Evolutionary conservation across 2,329 filamentous ascomycete species (phyloP).

Genomic region (Aspergillus awamori): DNA sequence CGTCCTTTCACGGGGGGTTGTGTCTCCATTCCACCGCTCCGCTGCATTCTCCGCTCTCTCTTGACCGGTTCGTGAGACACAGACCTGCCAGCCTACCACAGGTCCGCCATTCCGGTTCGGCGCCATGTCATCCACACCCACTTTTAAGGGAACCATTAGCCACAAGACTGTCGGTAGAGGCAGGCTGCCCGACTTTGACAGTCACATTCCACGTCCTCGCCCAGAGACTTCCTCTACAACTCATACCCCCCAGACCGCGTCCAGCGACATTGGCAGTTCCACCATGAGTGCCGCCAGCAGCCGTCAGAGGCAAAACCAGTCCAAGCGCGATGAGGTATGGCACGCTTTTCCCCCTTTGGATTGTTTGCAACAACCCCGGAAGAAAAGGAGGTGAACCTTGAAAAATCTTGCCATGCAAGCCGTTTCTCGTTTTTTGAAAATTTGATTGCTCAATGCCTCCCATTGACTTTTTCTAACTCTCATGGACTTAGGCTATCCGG

Average conservation of each 20-base stretch:
- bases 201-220: constrained; percentile 64
- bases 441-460: not conserved
- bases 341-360: constrained; percentile 3
- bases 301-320: constrained; percentile 90
- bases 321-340: constrained; percentile 92
- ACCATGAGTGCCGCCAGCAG: constrained; percentile 86
- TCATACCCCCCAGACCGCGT: constrained; percentile 42
- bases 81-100: constrained; percentile 12
- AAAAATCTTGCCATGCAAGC: not conserved
- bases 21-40: constrained; percentile 12
- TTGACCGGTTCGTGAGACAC: constrained; percentile 27
- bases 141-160: constrained; percentile 59
- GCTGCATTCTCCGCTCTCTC: constrained; percentile 20
- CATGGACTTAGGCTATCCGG: constrained; percentile 75
- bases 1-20: not conserved
- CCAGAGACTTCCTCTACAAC: constrained; percentile 49
- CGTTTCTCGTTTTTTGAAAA: not conserved
- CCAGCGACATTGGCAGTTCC: constrained; percentile 61
- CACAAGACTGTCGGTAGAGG: constrained; percentile 56
- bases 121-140: constrained; percentile 61
- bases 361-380: not conserved
- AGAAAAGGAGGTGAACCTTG: not conserved
- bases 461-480: constrained; percentile 13
- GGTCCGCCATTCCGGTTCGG: constrained; percentile 11
- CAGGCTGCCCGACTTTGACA: constrained; percentile 56